Conservation (phyloP, 1,284 basidiomycete genomes). For the Farysia itapuensis region DNA sequence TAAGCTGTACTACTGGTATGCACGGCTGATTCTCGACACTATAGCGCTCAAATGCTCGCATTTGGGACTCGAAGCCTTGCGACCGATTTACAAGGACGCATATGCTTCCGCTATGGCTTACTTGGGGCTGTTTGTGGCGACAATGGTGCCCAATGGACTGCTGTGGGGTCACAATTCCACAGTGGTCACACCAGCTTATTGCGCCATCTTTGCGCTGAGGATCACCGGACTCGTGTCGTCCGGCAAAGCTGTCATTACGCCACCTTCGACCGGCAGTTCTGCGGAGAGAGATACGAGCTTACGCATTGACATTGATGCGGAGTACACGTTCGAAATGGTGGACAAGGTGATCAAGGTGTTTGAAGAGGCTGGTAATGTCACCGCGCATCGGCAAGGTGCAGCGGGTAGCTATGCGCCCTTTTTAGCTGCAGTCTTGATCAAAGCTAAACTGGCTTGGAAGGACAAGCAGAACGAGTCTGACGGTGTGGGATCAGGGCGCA, state of each 20-base stretch:
- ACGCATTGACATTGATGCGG: constrained; percentile 15
- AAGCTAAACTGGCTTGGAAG: constrained; percentile 19
- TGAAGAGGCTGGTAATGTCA: constrained; percentile 36
- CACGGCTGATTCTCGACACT: constrained; percentile 30
- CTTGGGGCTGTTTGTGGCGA: constrained; percentile 40
- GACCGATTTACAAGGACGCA: constrained; percentile 40
- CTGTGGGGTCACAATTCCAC: constrained; percentile 38
- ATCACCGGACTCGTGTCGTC: constrained; percentile 27
- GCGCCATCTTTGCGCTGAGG: constrained; percentile 40
- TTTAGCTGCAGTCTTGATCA: constrained; percentile 27
- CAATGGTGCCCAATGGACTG: constrained; percentile 29
- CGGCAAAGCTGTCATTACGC: background rate
- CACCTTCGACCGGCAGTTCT: background rate
- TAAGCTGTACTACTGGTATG: constrained; percentile 42
- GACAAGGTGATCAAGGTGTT: constrained; percentile 29
- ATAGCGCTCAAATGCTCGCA: constrained; percentile 35
- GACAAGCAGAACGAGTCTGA: background rate
- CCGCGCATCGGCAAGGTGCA: constrained; percentile 29
- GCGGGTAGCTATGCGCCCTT: constrained; percentile 41
- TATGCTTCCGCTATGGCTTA: constrained; percentile 41
- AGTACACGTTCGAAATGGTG: constrained; percentile 38
- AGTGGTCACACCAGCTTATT: constrained; percentile 42
- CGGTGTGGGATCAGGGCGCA: background rate
- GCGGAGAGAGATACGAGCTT: background rate
- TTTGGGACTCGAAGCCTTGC: constrained; percentile 12